Evolutionary conservation across 1,139 yeast species (phyloP).

Genomic region (Hemisphaericaspora xylanilytica): DNA sequence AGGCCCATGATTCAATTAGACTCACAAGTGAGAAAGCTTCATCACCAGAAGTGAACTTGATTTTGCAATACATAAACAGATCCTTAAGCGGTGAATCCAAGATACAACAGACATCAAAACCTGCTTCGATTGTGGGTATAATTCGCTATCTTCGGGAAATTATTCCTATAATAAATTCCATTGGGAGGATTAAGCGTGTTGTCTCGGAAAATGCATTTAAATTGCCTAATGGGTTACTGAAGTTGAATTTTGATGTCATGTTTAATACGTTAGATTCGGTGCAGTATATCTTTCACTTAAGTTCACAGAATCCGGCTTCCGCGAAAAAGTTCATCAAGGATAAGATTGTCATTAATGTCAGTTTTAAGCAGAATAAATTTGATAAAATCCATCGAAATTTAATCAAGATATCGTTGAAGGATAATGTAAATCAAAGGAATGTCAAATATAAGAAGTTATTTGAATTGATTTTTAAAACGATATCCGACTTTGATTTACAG

Average conservation of each 20-base stretch:
- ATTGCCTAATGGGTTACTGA: slow-evolving; percentile 32
- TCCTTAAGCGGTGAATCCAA: slow-evolving; percentile 15
- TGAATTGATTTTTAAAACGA: slow-evolving; percentile 37
- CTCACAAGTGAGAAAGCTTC: slow-evolving; percentile 7
- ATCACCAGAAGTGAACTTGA: slow-evolving; percentile 6
- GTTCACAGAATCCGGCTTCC: slow-evolving; percentile 24
- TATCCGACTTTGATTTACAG: slow-evolving; percentile 26
- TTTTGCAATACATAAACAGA: slow-evolving; percentile 14
- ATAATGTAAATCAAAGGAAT: slow-evolving; percentile 39
- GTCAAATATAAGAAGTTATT: slow-evolving; percentile 40
- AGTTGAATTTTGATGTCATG: slow-evolving; percentile 33
- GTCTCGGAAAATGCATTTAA: slow-evolving; percentile 12
- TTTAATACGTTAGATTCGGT: slow-evolving; percentile 32
- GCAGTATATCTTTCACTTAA: slow-evolving; percentile 34
- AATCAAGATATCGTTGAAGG: slow-evolving; percentile 34
- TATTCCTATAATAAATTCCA: slow-evolving; percentile 29
- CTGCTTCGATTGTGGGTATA: slow-evolving; percentile 27
- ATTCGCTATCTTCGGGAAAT: slow-evolving; percentile 33
- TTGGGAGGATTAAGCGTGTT: slow-evolving; percentile 18
- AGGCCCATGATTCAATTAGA: slow-evolving; percentile 17
- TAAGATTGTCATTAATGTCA: slow-evolving; percentile 30
- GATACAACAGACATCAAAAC: slow-evolving; percentile 13
- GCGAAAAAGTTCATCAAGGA: slow-evolving; percentile 38
- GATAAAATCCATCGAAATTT: slow-evolving; percentile 20
- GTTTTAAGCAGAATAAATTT: slow-evolving; percentile 36